Evolutionary conservation across 306 rosid genomes (phyloP).

Genomic region (Macrotyloma uniflorum): DNA sequence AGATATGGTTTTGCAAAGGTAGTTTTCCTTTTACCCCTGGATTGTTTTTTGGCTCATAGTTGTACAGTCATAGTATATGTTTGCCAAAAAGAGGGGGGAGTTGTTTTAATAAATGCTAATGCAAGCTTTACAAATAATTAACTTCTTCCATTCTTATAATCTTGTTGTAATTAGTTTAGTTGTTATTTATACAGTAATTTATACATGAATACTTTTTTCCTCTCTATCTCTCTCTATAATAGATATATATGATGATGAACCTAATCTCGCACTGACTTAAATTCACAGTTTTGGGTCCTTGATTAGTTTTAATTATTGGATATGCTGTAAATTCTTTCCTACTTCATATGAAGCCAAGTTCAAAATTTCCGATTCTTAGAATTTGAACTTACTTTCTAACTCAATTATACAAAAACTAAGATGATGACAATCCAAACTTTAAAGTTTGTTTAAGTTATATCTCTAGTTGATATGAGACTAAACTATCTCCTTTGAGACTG

Average conservation of each 20-base stretch:
- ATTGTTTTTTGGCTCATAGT: background rate
- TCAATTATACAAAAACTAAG: background rate
- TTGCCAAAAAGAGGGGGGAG: background rate
- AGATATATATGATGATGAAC: background rate
- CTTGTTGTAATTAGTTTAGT: background rate
- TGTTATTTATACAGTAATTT: background rate
- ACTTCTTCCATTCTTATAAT: constrained; percentile 8
- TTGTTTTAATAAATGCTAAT: background rate
- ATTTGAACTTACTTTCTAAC: background rate
- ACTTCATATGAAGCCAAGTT: constrained; percentile 31
- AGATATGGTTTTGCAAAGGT: constrained; percentile 81
- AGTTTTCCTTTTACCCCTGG: constrained; percentile 16
- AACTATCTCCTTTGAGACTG: too few species aligned
- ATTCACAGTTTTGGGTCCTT: constrained; percentile 17
- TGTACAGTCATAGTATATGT: constrained; percentile 1
- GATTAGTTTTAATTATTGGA: background rate
- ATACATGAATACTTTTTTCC: background rate
- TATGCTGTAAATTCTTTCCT: constrained; percentile 18
- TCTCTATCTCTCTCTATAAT: background rate
- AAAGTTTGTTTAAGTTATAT: too few species aligned
- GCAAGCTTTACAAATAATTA: constrained; percentile 1
- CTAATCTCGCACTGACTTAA: constrained; percentile 14
- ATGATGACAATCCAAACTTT: too few species aligned
- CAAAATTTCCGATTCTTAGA: background rate
- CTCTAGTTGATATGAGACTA: background rate